Percentiles rank a stretch among this genome's conserved stretches.
Evolutionary conservation across 148 eudicot genomes (phyloP).

Genomic region (Spergularia marina): DNA sequence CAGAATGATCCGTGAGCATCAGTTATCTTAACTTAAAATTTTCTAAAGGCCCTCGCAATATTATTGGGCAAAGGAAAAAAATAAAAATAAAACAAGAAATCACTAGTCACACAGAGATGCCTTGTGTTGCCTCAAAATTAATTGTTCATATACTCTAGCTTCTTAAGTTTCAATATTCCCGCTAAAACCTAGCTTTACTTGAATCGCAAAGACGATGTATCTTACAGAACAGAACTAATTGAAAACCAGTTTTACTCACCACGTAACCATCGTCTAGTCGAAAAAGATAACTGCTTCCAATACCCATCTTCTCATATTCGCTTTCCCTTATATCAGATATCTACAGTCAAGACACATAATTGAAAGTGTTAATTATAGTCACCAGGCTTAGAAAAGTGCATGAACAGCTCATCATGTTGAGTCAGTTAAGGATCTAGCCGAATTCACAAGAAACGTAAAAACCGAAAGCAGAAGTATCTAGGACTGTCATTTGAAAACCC

Average conservation of each 20-base stretch:
- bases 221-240: background rate
- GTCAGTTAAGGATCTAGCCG: background rate
- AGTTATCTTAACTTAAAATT: too few relatives aligned
- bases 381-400: background rate
- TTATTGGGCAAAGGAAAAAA: too few relatives aligned
- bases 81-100: too few relatives aligned
- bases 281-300: constrained; percentile 98
- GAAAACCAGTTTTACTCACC: constrained; percentile 43
- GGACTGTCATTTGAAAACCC: background rate
- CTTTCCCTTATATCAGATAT: constrained; percentile 92
- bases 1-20: too few relatives aligned
- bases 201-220: background rate
- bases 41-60: too few relatives aligned
- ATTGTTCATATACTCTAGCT: too few relatives aligned
- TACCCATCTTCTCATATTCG: constrained; percentile 94
- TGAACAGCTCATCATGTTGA: background rate
- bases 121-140: too few relatives aligned
- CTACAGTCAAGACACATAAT: constrained; percentile 33
- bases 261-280: constrained; percentile 98
- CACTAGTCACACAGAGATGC: too few relatives aligned
- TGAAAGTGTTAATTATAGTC: background rate
- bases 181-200: background rate
- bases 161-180: background rate
- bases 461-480: background rate
- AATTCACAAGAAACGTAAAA: background rate